These are phyloP conservation scores for Theileria equi DNA, from an alignment of 169 alveolate species.

Conservation along the genomic window DNA sequence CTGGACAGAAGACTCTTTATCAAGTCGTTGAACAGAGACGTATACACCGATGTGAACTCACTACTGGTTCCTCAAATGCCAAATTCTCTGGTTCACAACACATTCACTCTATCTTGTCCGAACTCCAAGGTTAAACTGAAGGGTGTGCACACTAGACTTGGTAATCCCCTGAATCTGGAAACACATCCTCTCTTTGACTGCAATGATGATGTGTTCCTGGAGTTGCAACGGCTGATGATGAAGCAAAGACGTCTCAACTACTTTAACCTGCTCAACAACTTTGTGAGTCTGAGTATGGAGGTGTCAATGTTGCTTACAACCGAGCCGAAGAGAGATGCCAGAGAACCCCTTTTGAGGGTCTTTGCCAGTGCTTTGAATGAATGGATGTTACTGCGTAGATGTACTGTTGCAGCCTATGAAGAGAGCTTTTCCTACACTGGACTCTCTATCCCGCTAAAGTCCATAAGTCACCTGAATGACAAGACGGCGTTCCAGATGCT, in stretches of 20 bases:
- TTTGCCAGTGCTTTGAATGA: constrained; percentile 73
- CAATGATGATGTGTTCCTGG: constrained; percentile 65
- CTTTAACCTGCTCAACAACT: constrained; percentile 79
- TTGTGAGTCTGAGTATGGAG: constrained; percentile 70
- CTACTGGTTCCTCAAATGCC: constrained; percentile 54
- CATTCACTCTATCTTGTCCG: constrained; percentile 53
- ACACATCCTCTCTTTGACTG: constrained; percentile 69
- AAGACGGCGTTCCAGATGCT: constrained; percentile 72
- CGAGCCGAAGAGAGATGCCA: constrained; percentile 71
- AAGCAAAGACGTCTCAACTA: constrained; percentile 85
- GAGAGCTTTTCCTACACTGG: constrained; percentile 78
- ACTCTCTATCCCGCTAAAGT: constrained; percentile 72
- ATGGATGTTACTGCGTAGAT: constrained; percentile 79
- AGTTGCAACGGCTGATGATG: constrained; percentile 78
- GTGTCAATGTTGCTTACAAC: constrained; percentile 65
- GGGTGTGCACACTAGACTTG: constrained; percentile 74
- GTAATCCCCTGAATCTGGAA: constrained; percentile 71
- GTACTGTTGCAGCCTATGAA: constrained; percentile 77
- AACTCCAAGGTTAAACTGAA: constrained; percentile 70
- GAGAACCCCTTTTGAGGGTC: constrained; percentile 56
- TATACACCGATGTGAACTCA: constrained; percentile 22
- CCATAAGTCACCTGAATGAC: constrained; percentile 22
- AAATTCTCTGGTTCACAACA: constrained; percentile 40
- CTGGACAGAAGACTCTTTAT: constrained; percentile 58
- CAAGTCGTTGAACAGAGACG: constrained; percentile 14